Conservation (phyloP, 352 stramenopile species). For the Phytophthora boehmeriae region DNA sequence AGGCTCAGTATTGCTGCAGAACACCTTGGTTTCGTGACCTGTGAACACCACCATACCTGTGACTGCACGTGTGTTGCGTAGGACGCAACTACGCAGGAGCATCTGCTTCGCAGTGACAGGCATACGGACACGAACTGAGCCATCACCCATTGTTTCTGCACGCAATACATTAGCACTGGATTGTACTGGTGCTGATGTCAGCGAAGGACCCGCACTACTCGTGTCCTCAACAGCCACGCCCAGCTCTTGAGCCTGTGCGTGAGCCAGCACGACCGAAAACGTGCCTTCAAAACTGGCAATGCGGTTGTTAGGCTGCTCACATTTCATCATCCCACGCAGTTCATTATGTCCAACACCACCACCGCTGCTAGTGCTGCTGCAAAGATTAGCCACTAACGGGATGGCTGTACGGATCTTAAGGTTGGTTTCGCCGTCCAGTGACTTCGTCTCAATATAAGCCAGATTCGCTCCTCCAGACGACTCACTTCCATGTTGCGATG, state of each 20-base stretch:
- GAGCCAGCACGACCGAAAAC: conserved; percentile 51
- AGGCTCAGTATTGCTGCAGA: conserved; percentile 80
- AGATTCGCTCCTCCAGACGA: conserved; percentile 38
- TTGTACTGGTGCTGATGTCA: conserved; percentile 1
- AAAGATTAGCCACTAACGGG: conserved; percentile 49
- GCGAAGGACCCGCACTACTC: not conserved
- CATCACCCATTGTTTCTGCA: conserved; percentile 39
- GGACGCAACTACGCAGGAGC: conserved; percentile 86
- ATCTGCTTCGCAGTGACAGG: conserved; percentile 89
- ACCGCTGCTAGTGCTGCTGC: conserved; percentile 8
- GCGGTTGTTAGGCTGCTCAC: conserved; percentile 82
- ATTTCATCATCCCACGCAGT: conserved; percentile 68
- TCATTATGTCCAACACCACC: conserved; percentile 40
- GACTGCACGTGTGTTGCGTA: conserved; percentile 87
- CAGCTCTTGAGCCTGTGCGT: conserved; percentile 40
- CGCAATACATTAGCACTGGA: conserved; percentile 24
- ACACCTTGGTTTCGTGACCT: conserved; percentile 85
- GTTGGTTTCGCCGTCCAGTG: conserved; percentile 85
- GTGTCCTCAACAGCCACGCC: conserved; percentile 30
- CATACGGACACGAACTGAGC: conserved; percentile 43
- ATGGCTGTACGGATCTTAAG: conserved; percentile 84
- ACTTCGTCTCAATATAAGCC: conserved; percentile 89
- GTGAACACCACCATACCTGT: conserved; percentile 91
- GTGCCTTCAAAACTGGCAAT: conserved; percentile 87
- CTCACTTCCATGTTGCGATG: conserved; percentile 12